Evolutionary conservation across 2,329 filamentous ascomycete species (phyloP).

Genomic region (Orbilia javanica): DNA sequence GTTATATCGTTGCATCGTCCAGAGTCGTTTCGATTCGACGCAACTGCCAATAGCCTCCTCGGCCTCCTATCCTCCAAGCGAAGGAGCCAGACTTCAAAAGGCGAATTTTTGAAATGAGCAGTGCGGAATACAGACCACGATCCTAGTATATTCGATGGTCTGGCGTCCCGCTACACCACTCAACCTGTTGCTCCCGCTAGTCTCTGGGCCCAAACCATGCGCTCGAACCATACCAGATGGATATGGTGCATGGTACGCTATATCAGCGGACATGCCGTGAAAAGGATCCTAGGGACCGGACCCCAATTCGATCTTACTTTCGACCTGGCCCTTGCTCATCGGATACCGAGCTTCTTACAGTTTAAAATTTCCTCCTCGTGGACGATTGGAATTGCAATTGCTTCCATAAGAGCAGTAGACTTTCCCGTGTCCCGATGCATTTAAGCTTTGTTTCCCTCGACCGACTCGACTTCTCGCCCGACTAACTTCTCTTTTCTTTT

Average conservation of each 20-base stretch:
- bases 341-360: constrained; percentile 49
- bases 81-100: constrained; percentile 29
- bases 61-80: constrained; percentile 27
- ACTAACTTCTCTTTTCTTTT: constrained; percentile 35
- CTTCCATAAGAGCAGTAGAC: constrained; percentile 49
- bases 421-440: constrained; percentile 49
- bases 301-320: constrained; percentile 52
- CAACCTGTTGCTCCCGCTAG: constrained; percentile 47
- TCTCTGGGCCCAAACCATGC: constrained; percentile 21
- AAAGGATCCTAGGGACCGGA: constrained; percentile 37
- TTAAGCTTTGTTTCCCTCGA: constrained; percentile 54
- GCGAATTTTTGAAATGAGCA: constrained; percentile 49
- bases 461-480: constrained; percentile 23
- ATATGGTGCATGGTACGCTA: constrained; percentile 42
- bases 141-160: constrained; percentile 32
- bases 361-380: constrained; percentile 39
- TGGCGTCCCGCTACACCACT: constrained; percentile 41
- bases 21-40: neutral
- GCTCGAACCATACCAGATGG: constrained; percentile 36
- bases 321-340: constrained; percentile 49
- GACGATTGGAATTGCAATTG: constrained; percentile 19
- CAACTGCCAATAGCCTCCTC: constrained; percentile 28
- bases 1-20: neutral
- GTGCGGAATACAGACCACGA: constrained; percentile 40
- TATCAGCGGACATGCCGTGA: constrained; percentile 56